Evolutionary conservation across 805 yeast genomes (phyloP), one percentile per base, ranked within the genome.

Genomic region (Kockiozyma suomiensis): DNA sequence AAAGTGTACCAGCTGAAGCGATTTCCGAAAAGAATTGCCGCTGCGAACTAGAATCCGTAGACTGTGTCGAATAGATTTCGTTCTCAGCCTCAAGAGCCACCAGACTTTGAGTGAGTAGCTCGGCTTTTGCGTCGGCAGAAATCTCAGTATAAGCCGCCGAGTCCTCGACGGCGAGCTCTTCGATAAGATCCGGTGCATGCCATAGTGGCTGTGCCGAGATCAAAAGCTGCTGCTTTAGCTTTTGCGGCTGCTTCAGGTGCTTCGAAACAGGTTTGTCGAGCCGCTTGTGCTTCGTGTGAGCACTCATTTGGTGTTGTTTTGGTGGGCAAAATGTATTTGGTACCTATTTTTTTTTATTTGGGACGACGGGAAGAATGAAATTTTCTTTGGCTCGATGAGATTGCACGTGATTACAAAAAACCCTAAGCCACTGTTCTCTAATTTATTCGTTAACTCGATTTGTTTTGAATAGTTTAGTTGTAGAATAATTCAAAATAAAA

Each of bases 1-100:
- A 87, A 68, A 93, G 80, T 0, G 99, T 94, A 88, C 99, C 99
- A 66, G 85, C 87, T 4, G 91, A 81, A 69, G 94, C 81, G 67
- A 94, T 87, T 74, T 93, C 96, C 0, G 93, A 82, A 79, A 90
- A 83, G 73, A 93, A 93, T 79, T 89, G 87, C 72, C 84, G 85
- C 77, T 88, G 97, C 4, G 96, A 88, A 41, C 87, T 84, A 57
- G 86, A 82, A 65, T 85, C 85, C 56, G 88, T 82, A 71, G 86
- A 86, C 71, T 87, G 96, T 62, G 85, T 86, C 62, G 83, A 80
- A 72, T 88, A 93, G 0, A 79, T 69, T 58, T 81, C 79, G 73
- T 90, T 90, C 61, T 94, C 98, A 17, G 76, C 75, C 55, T 87
- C 87, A 25, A 90, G 76, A 19, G 86, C 76, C 43, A 76, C 77